A percentile compares a stretch with the other conserved stretches of the same genome.
phyloP scores from a whole-genome alignment of 208 protist species.

The Trypanosoma caninum region DNA sequence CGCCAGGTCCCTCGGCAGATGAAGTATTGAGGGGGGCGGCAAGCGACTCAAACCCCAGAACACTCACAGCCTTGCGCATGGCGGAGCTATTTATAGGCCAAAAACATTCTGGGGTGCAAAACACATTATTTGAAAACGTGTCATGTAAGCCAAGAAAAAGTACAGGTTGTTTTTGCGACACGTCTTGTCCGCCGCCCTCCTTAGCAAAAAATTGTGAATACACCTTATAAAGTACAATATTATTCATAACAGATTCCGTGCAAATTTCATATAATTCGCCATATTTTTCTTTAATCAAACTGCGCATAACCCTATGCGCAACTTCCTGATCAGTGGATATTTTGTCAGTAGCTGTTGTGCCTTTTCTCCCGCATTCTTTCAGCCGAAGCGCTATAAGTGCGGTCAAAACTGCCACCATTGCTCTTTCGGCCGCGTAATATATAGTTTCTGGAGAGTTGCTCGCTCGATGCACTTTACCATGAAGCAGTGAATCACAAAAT shows the following conservation, averaged over 20 bases:
- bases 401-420: constrained; percentile 3
- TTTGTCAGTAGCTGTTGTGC: no score
- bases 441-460: neutral
- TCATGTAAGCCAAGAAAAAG: constrained; percentile 13
- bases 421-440: constrained; percentile 2
- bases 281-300: neutral
- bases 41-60: constrained; percentile 20
- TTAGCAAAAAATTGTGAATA: neutral
- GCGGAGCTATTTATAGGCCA: neutral
- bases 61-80: neutral
- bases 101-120: neutral
- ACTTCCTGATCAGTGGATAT: neutral
- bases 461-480: neutral
- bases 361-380: neutral
- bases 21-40: neutral
- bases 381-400: constrained; percentile 15
- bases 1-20: neutral
- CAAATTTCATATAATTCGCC: neutral
- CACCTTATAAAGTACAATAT: constrained; percentile 18
- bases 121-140: neutral
- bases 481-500: constrained; percentile 28
- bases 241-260: neutral
- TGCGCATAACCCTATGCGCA: neutral
- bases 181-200: neutral
- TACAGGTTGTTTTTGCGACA: neutral